These are phyloP conservation scores for Pelagophyceae sp. DNA, from an alignment of 352 stramenopile species.

Conservation along the genomic window DNA sequence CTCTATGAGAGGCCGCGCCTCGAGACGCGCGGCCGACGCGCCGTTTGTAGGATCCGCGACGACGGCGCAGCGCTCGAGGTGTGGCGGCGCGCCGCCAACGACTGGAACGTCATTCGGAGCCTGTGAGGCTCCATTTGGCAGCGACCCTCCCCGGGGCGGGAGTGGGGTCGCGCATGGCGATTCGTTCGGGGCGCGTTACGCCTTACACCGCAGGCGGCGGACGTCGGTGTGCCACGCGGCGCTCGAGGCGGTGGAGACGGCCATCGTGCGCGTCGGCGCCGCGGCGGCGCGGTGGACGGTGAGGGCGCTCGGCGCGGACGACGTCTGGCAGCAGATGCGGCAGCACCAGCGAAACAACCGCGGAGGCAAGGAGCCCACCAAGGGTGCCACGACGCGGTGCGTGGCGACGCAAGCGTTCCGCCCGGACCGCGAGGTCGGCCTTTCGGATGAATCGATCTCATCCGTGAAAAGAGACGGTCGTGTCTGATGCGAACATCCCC, in stretches of 20 bases:
- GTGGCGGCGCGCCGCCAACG: not conserved
- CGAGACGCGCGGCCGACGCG: too few relatives aligned
- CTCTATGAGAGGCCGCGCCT: too few relatives aligned
- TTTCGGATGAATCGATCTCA: too few relatives aligned
- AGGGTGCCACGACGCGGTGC: too few relatives aligned
- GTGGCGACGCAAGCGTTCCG: too few relatives aligned
- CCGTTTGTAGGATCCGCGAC: too few relatives aligned
- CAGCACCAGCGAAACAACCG: not conserved
- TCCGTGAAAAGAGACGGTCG: too few relatives aligned
- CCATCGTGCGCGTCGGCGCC: not conserved
- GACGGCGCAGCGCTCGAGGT: not conserved
- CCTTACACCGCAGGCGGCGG: not conserved
- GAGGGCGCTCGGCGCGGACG: not conserved
- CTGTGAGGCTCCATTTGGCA: too few relatives aligned
- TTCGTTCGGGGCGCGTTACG: too few relatives aligned
- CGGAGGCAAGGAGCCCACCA: too few relatives aligned
- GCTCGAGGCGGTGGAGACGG: not conserved
- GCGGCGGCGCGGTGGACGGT: not conserved
- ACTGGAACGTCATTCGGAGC: not conserved
- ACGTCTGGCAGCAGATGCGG: not conserved
- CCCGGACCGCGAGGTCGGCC: too few relatives aligned
- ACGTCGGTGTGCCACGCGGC: not conserved
- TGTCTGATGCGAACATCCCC: too few relatives aligned
- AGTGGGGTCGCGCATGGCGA: not conserved
- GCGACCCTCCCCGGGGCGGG: not conserved